phyloP scores from a whole-genome alignment of 176 grass and related monocot genomes.

The Leersia perrieri region DNA sequence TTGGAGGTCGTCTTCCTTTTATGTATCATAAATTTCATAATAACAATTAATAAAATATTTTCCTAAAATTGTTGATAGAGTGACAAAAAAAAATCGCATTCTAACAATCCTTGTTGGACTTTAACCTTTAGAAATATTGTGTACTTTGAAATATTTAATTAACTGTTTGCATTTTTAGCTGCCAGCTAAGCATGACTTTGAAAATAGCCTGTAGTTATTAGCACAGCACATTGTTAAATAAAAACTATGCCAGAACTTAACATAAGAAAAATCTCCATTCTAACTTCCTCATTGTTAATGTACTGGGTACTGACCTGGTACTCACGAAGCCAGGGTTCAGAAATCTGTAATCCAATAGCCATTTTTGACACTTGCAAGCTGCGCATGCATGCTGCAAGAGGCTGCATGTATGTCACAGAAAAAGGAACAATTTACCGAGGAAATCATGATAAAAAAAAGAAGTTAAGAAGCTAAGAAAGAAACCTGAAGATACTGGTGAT shows the following conservation, averaged over 20 bases:
- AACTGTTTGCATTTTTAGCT: neutral
- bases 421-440: constrained; percentile 10
- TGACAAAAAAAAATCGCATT: neutral
- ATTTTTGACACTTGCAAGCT: constrained; percentile 69
- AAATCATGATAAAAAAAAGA: neutral
- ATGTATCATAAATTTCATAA: neutral
- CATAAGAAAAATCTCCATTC: neutral
- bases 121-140: neutral
- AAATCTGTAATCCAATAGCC: constrained; percentile 81
- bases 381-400: constrained; percentile 86
- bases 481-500: constrained; percentile 91
- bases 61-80: neutral
- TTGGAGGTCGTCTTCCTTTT: neutral
- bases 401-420: constrained; percentile 53
- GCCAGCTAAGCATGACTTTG: neutral
- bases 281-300: neutral
- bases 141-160: neutral
- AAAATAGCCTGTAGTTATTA: neutral
- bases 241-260: neutral
- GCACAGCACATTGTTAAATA: neutral
- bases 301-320: constrained; percentile 68
- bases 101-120: neutral
- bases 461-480: neutral
- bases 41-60: neutral
- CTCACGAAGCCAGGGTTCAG: constrained; percentile 96